Percentiles rank a stretch among this genome's conserved stretches.
Evolutionary conservation across 768 basidiomycete species (phyloP).

Genomic region (Podaxis rugospora): DNA sequence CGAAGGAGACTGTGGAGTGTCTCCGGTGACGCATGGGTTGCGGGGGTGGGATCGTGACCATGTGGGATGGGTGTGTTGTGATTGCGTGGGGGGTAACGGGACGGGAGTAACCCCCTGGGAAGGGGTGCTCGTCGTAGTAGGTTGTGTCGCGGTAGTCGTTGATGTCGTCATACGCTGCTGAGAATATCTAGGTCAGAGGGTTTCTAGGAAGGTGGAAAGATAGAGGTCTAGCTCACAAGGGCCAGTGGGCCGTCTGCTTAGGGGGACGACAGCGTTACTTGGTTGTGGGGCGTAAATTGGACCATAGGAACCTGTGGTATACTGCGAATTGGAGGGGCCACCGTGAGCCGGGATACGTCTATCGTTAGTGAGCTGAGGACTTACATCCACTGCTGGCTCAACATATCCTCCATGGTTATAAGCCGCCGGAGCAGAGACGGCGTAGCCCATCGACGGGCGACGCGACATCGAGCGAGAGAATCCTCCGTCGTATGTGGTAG

Average conservation of each 20-base stretch:
- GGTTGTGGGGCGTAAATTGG: slow-evolving; percentile 39
- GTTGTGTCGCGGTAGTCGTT: slow-evolving; percentile 44
- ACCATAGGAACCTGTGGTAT: slow-evolving; percentile 38
- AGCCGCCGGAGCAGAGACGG: slow-evolving; percentile 15
- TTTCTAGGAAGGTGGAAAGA: background rate
- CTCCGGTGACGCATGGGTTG: slow-evolving; percentile 34
- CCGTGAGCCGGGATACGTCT: background rate
- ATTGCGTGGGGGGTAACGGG: slow-evolving; percentile 3
- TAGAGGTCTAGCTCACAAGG: slow-evolving; percentile 29
- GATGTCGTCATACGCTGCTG: slow-evolving; percentile 54
- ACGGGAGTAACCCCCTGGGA: slow-evolving; percentile 30
- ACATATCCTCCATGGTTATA: slow-evolving; percentile 37
- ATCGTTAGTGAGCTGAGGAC: slow-evolving; percentile 9
- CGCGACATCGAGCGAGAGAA: slow-evolving; percentile 29
- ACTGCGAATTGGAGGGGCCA: slow-evolving; percentile 24
- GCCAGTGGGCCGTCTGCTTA: slow-evolving; percentile 35
- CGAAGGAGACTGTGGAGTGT: slow-evolving; percentile 49
- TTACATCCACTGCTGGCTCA: slow-evolving; percentile 39
- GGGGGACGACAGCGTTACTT: slow-evolving; percentile 29
- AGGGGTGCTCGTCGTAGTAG: slow-evolving; percentile 40
- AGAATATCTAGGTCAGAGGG: slow-evolving; percentile 1
- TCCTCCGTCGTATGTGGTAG: slow-evolving; percentile 20
- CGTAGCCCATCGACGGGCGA: slow-evolving; percentile 35
- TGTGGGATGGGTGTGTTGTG: slow-evolving; percentile 18
- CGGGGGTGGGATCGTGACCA: slow-evolving; percentile 25